Percentiles rank a stretch among this genome's conserved stretches.
Conservation (phyloP, 2,329 filamentous ascomycete genomes). For the Akanthomyces uredinophilus region DNA sequence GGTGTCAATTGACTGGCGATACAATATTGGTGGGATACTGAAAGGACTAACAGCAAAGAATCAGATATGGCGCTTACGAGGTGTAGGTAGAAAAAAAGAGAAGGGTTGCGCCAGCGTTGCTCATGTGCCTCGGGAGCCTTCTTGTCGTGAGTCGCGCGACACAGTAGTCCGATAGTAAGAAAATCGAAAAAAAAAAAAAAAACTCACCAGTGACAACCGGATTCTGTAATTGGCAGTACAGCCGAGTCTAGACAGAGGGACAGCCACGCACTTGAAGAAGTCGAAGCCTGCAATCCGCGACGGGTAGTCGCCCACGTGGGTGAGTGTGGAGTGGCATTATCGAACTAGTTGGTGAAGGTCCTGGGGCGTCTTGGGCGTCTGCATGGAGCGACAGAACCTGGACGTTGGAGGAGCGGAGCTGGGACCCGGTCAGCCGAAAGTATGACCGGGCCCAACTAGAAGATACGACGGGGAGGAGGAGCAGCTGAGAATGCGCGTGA, state of each 20-base stretch:
- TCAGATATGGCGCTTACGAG: not conserved
- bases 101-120: too few relatives aligned
- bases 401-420: not conserved
- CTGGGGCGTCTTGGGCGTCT: not conserved
- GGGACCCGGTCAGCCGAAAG: not conserved
- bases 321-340: not conserved
- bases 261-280: not conserved
- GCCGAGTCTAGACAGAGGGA: not conserved
- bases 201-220: not conserved
- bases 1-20: not conserved
- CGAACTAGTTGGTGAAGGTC: not conserved
- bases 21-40: not conserved
- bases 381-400: too few relatives aligned
- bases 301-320: slow-evolving; percentile 9
- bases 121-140: not conserved
- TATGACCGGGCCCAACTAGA: not conserved
- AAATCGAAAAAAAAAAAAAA: not conserved
- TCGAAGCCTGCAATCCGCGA: slow-evolving; percentile 11
- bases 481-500: not conserved
- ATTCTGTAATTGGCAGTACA: not conserved
- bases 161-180: not conserved
- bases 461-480: not conserved
- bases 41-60: not conserved
- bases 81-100: not conserved
- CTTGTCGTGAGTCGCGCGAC: not conserved